A percentile compares a stretch with the other conserved stretches of the same genome.
phyloP scores from a whole-genome alignment of 1,284 basidiomycete species.

The Sanguinoderma infundibulare region DNA sequence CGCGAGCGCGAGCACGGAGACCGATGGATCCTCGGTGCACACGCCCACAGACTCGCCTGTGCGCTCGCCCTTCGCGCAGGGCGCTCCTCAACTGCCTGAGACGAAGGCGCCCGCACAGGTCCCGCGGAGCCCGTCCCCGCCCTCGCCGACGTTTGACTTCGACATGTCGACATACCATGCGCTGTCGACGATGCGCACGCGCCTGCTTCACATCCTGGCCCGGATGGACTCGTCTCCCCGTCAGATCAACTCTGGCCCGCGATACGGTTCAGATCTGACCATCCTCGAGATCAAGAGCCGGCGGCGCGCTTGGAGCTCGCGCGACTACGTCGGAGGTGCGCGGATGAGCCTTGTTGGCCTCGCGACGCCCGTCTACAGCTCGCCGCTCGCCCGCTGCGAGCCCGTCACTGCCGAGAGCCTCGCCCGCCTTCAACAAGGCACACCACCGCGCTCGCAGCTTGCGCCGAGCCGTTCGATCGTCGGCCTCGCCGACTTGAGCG shows the following conservation, averaged over 20 bases:
- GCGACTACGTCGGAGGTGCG: conserved; percentile 39
- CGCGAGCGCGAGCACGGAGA: conserved; percentile 44
- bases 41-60: conserved; percentile 47
- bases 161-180: conserved; percentile 42
- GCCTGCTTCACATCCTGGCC: conserved; percentile 45
- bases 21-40: conserved; percentile 60
- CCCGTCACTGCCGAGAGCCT: conserved; percentile 34
- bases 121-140: conserved; percentile 27
- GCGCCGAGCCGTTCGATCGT: conserved; percentile 2
- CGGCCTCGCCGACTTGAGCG: conserved; percentile 26
- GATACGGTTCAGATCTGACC: conserved; percentile 41
- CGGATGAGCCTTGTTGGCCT: conserved; percentile 41
- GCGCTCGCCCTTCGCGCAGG: conserved; percentile 22
- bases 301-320: conserved; percentile 57
- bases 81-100: conserved; percentile 4
- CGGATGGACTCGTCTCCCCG: conserved; percentile 41
- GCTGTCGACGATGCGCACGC: conserved; percentile 41
- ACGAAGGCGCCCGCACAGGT: conserved; percentile 17
- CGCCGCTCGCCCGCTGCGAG: conserved; percentile 42
- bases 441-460: neutral
- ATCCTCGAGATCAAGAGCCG: conserved; percentile 54
- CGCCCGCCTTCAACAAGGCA: conserved; percentile 7
- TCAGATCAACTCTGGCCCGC: conserved; percentile 36
- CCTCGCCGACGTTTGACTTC: conserved; percentile 27
- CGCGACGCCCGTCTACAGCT: conserved; percentile 46